A percentile compares a stretch with the other conserved stretches of the same genome.
Conservation (phyloP, 306 rosid species). For the Acacia melanoxylon region DNA sequence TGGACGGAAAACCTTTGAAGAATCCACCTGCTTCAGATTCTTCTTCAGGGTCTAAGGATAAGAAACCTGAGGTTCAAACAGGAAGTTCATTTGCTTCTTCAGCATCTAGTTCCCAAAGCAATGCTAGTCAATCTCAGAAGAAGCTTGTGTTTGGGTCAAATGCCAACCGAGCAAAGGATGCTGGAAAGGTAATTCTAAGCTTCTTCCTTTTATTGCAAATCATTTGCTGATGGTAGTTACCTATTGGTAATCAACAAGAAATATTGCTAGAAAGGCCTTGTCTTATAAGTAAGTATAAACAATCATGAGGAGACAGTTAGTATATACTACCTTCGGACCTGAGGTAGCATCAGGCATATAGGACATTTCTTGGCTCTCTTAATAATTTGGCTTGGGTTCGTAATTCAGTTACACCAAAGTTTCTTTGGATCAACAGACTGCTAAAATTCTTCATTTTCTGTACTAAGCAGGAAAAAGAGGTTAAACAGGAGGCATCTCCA, state of each 20-base stretch:
- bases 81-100: constrained; percentile 57
- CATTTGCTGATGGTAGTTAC: background rate
- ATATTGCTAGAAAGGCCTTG: background rate
- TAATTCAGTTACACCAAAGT: background rate
- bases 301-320: background rate
- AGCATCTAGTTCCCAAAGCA: constrained; percentile 65
- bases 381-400: background rate
- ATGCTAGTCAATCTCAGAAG: constrained; percentile 73
- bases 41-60: constrained; percentile 56
- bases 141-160: constrained; percentile 92
- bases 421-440: background rate
- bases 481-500: constrained; percentile 66
- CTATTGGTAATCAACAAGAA: background rate
- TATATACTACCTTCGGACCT: background rate
- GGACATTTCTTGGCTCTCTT: too few relatives aligned
- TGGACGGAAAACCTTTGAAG: constrained; percentile 82
- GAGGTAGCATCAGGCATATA: background rate
- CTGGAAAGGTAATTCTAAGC: constrained; percentile 57
- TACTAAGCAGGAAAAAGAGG: constrained; percentile 63
- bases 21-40: constrained; percentile 53
- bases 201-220: background rate
- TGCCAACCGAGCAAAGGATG: constrained; percentile 58
- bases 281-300: background rate
- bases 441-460: constrained; percentile 6
- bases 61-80: constrained; percentile 41